Evolutionary conservation across 768 basidiomycete species (phyloP).

Genomic region (Pleurotus eryngii): DNA sequence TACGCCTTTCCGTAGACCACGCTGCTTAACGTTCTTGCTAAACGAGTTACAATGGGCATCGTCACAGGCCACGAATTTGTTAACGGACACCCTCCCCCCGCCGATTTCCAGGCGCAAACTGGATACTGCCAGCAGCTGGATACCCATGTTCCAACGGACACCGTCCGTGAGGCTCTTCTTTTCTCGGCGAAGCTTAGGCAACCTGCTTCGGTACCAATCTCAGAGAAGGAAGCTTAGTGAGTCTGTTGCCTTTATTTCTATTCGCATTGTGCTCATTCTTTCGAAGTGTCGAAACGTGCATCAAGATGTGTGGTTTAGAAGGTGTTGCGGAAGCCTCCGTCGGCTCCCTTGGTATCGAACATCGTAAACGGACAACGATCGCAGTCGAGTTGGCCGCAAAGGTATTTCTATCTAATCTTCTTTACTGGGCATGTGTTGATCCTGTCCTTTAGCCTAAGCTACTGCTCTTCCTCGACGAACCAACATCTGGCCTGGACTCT

Average conservation of each 20-base stretch:
- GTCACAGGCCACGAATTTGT: slow-evolving; percentile 51
- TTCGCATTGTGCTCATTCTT: slow-evolving; percentile 10
- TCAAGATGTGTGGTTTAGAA: slow-evolving; percentile 67
- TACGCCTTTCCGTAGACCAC: slow-evolving; percentile 42
- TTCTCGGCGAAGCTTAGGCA: slow-evolving; percentile 83
- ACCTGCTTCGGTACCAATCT: slow-evolving; percentile 54
- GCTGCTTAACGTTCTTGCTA: slow-evolving; percentile 53
- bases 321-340: slow-evolving; percentile 61
- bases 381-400: slow-evolving; percentile 66
- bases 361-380: slow-evolving; percentile 56
- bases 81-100: slow-evolving; percentile 49
- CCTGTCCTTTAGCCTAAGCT: slow-evolving; percentile 53
- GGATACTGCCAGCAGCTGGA: slow-evolving; percentile 89
- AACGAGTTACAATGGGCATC: slow-evolving; percentile 44
- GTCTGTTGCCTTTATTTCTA: slow-evolving; percentile 21
- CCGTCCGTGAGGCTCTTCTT: slow-evolving; percentile 76
- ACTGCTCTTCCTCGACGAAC: slow-evolving; percentile 85
- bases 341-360: slow-evolving; percentile 48
- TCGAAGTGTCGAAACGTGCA: slow-evolving; percentile 38
- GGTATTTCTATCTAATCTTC: slow-evolving; percentile 30
- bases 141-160: slow-evolving; percentile 69
- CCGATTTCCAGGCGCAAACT: slow-evolving; percentile 64
- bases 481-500: slow-evolving; percentile 84
- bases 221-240: slow-evolving; percentile 79
- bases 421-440: background rate